Evolutionary conservation across 1,284 basidiomycete species (phyloP), one percentile per base, ranked within the genome.

Genomic region (Ustilago sp.): DNA sequence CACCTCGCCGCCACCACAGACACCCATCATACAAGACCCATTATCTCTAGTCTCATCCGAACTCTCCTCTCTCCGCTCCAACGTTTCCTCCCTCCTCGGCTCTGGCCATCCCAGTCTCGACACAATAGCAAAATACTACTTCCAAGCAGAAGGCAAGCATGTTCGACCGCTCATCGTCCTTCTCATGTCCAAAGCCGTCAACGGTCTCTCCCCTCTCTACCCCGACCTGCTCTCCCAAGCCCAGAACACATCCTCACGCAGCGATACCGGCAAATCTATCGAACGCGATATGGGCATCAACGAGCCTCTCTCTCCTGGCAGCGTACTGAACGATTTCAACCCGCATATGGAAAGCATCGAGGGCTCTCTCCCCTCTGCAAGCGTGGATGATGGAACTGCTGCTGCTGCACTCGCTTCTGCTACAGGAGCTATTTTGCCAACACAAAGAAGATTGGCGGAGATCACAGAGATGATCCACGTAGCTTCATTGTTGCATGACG

Each of bases 401-500:
- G 63, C 60, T 3, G 50, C 57, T n/a, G 60, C 63, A 17, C 57
- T 68, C 4, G 48, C 63, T 0, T 64, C 63, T 12, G 58, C 75
- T 5, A 54, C 69, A 0, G 64, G 75, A 31, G 66, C 73, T 38
- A 83, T 85, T 47, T 90, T 98, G 8, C 94, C 96, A 8, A 93
- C 94, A 0, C 96, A 99, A 87, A 88, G 93, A 31, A 91, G 96
- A 35, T 90, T 99, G 31, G 96, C 96, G 2, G 94, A 96, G 84
- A 97, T 99, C 65, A 92, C 94, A 57, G 97, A 99, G 87, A 98
- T 99, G 94, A 94, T 99, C 72, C 95, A 99, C 86, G 94, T 98
- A 74, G 96, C 97, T 35, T 96, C 94, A 1, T 89, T 97, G 8
- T 88, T 99, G 17, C 97, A 99, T 86, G 95, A 99, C 89, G 93